A percentile compares a stretch with the other conserved stretches of the same genome.
These are phyloP conservation scores for Russula sp. DNA, from an alignment of 768 basidiomycete species.

Conservation along the genomic window DNA sequence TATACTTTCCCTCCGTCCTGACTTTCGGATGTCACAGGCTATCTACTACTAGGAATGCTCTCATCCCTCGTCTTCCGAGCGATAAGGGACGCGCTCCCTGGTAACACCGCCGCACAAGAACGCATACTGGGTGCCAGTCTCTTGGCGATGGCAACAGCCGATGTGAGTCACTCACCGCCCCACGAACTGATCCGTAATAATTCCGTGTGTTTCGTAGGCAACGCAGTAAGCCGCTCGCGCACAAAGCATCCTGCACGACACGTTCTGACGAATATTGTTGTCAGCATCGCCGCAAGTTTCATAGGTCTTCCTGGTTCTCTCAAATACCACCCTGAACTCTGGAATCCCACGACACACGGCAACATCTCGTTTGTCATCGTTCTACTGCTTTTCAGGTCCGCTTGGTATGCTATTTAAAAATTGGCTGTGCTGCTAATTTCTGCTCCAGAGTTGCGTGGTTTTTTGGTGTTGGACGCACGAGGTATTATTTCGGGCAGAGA, in stretches of 20 bases:
- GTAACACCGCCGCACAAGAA: slow-evolving; percentile 57
- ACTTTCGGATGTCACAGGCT: slow-evolving; percentile 36
- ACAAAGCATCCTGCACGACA: not conserved
- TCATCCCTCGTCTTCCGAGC: slow-evolving; percentile 63
- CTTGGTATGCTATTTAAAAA: not conserved
- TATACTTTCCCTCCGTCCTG: not conserved
- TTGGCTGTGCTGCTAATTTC: not conserved
- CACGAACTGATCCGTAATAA: not conserved
- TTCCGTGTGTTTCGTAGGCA: slow-evolving; percentile 32
- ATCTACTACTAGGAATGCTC: slow-evolving; percentile 54
- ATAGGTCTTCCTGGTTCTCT: slow-evolving; percentile 50
- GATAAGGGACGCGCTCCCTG: slow-evolving; percentile 48
- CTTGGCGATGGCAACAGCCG: slow-evolving; percentile 57
- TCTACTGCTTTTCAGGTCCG: slow-evolving; percentile 51
- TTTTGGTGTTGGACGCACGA: slow-evolving; percentile 31
- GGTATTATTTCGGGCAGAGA: slow-evolving; percentile 29
- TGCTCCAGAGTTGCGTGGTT: slow-evolving; percentile 34
- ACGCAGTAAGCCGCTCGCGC: slow-evolving; percentile 44
- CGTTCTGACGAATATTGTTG: not conserved
- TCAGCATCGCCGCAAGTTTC: slow-evolving; percentile 52
- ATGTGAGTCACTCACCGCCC: slow-evolving; percentile 40
- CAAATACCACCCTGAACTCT: slow-evolving; percentile 40
- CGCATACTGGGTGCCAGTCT: slow-evolving; percentile 57
- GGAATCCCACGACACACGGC: slow-evolving; percentile 73
- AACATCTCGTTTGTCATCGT: slow-evolving; percentile 60